Evolutionary conservation across 2,329 filamentous ascomycete genomes (phyloP).

Genomic region (Talaromyces verruculosus): DNA sequence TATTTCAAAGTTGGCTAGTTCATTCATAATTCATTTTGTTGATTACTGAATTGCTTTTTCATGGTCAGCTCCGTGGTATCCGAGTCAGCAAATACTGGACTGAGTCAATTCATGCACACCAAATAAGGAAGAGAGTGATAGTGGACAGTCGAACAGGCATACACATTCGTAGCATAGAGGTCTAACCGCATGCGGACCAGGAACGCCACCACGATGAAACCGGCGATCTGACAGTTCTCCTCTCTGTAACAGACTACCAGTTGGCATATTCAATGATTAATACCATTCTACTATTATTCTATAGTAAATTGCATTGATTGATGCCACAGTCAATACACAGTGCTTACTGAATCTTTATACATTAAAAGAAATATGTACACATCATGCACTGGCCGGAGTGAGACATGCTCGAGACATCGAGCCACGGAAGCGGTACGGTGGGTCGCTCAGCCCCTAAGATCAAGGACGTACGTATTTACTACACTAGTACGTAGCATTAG

Average conservation of each 20-base stretch:
- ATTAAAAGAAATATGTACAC: neutral
- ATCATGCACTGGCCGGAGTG: neutral
- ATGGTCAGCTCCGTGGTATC: neutral
- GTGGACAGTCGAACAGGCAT: too few species aligned
- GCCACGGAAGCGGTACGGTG: constrained; percentile 7
- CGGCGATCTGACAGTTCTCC: neutral
- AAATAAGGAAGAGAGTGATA: too few species aligned
- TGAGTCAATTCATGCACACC: too few species aligned
- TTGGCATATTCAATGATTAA: neutral
- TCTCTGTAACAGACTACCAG: neutral
- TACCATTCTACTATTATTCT: too few species aligned
- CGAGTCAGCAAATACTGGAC: neutral
- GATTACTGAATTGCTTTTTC: neutral
- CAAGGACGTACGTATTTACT: too few species aligned
- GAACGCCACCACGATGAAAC: neutral
- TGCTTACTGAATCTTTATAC: too few species aligned
- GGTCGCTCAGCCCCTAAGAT: constrained; percentile 7
- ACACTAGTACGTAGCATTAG: neutral
- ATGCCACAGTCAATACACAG: too few species aligned
- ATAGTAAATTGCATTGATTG: too few species aligned
- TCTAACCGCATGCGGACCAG: constrained; percentile 9
- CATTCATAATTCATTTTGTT: too few species aligned
- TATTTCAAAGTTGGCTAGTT: neutral
- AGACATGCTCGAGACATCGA: neutral
- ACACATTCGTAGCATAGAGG: neutral